phyloP scores from a whole-genome alignment of 257 asterid species.

The Leptodermis oblonga region DNA sequence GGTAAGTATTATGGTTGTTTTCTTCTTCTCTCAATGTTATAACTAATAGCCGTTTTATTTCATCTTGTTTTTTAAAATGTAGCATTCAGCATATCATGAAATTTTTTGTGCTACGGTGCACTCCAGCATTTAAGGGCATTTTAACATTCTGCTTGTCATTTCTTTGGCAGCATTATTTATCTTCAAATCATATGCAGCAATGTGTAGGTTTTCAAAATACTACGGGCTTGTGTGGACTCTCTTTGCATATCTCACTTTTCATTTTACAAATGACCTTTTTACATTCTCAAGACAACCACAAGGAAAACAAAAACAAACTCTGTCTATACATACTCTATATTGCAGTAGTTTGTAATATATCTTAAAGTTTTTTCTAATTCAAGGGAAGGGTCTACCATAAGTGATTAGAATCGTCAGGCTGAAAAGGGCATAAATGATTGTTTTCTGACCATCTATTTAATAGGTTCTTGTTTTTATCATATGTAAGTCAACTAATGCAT shows the following conservation, averaged over 20 bases:
- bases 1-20: constrained; percentile 37
- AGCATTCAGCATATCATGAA: not conserved
- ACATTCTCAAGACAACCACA: not conserved
- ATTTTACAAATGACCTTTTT: not conserved
- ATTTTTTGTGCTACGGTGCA: not conserved
- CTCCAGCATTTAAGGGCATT: not conserved
- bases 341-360: not conserved
- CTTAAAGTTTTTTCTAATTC: not conserved
- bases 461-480: not conserved
- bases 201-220: not conserved
- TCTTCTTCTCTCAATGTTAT: not conserved
- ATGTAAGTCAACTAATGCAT: not conserved
- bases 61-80: not conserved
- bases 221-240: not conserved
- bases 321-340: not conserved
- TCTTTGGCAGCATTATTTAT: not conserved
- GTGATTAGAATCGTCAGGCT: not conserved
- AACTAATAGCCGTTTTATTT: not conserved
- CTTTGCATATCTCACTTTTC: not conserved
- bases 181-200: not conserved
- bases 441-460: not conserved
- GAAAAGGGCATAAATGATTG: not conserved
- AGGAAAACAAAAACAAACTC: not conserved
- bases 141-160: not conserved
- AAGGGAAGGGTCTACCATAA: not conserved